These are phyloP conservation scores for Boletellus ananas DNA, from an alignment of 768 basidiomycete species.

Conservation along the genomic window DNA sequence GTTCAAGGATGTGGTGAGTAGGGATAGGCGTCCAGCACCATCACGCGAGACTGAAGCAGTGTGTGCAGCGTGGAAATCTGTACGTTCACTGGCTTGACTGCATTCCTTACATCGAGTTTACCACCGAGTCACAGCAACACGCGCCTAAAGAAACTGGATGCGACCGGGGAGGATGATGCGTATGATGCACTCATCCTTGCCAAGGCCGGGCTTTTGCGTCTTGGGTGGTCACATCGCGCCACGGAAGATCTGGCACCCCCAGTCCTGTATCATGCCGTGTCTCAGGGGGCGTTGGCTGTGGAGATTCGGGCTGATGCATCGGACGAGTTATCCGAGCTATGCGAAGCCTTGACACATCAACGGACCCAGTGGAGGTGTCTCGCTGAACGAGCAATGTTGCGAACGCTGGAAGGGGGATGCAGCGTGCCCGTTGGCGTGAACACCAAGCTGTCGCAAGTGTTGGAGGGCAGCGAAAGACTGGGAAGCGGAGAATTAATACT, in stretches of 20 bases:
- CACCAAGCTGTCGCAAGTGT: constrained; percentile 40
- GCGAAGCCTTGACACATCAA: constrained; percentile 68
- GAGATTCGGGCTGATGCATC: constrained; percentile 74
- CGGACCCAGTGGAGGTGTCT: constrained; percentile 71
- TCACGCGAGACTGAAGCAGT: background rate
- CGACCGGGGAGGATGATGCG: constrained; percentile 53
- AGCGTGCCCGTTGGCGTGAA: constrained; percentile 91
- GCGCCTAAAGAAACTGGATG: constrained; percentile 88
- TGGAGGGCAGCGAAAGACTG: constrained; percentile 30
- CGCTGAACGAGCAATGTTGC: constrained; percentile 84
- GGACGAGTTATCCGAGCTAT: constrained; percentile 54
- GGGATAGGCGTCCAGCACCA: background rate
- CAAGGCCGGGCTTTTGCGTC: constrained; percentile 83
- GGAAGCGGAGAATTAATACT: constrained; percentile 30
- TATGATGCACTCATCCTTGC: constrained; percentile 92
- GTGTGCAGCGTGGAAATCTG: constrained; percentile 77
- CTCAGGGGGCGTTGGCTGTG: constrained; percentile 88
- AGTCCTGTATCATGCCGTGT: constrained; percentile 81
- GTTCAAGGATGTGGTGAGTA: constrained; percentile 86
- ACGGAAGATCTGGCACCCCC: constrained; percentile 73
- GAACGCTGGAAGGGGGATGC: constrained; percentile 94
- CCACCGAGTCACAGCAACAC: constrained; percentile 59
- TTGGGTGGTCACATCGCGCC: constrained; percentile 70
- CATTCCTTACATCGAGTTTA: constrained; percentile 2
- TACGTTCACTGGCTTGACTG: constrained; percentile 37